Conservation (phyloP, 176 grass and related monocot genomes). For the Elymus sibiricus region DNA sequence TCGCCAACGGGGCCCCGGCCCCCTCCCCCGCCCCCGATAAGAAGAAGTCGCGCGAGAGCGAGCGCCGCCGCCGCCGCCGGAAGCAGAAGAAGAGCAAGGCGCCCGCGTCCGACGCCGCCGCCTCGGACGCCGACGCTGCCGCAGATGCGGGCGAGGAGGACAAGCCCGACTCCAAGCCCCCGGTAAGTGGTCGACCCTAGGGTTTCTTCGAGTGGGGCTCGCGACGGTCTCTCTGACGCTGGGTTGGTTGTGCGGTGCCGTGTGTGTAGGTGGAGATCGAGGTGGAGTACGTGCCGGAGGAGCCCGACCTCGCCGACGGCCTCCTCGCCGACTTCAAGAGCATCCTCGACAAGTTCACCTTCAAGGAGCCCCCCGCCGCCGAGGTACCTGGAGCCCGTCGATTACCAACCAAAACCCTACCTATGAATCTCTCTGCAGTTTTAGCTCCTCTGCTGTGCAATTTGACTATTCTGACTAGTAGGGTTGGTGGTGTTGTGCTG, state of each 20-base stretch:
- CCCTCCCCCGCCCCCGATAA: not conserved
- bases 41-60: constrained; percentile 59
- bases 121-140: not conserved
- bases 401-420: not conserved
- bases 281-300: constrained; percentile 88
- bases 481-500: not conserved
- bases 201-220: not conserved
- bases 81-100: constrained; percentile 67
- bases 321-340: constrained; percentile 71
- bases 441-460: not conserved
- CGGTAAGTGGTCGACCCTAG: not conserved
- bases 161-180: constrained; percentile 13
- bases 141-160: not conserved
- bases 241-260: not conserved
- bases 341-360: constrained; percentile 86
- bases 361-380: constrained; percentile 51
- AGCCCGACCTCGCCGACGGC: constrained; percentile 63
- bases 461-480: not conserved
- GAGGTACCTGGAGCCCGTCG: constrained; percentile 23
- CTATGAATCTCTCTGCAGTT: not conserved
- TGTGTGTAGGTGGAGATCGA: constrained; percentile 52
- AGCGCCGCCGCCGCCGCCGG: constrained; percentile 46
- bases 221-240: not conserved
- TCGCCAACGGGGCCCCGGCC: not conserved
- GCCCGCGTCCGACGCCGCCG: not conserved